These are phyloP conservation scores for Curvularia hawaiiensis DNA, from an alignment of 2,329 filamentous ascomycete genomes.

Conservation along the genomic window DNA sequence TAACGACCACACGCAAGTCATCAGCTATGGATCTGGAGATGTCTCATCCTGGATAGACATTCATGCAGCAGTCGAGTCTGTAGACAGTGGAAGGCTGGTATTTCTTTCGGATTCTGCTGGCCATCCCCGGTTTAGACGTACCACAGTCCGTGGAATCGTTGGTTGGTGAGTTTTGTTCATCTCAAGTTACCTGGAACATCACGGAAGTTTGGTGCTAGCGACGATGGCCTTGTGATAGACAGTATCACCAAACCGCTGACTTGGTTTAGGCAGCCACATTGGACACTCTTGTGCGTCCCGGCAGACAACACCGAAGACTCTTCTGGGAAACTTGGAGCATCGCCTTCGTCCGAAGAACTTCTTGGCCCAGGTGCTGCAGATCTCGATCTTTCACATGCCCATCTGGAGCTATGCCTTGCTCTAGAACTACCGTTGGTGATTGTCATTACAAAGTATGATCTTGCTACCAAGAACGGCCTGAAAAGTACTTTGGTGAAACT, in stretches of 20 bases:
- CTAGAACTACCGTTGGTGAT: slow-evolving; percentile 78
- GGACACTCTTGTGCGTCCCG: slow-evolving; percentile 85
- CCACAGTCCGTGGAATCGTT: slow-evolving; percentile 85
- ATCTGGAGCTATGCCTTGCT: slow-evolving; percentile 84
- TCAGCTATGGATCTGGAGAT: slow-evolving; percentile 87
- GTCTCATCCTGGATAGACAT: slow-evolving; percentile 95
- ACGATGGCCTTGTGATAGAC: not conserved
- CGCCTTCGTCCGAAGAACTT: slow-evolving; percentile 58
- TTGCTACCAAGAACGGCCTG: slow-evolving; percentile 75
- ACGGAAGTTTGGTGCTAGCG: not conserved
- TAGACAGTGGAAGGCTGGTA: slow-evolving; percentile 75
- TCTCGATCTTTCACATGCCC: slow-evolving; percentile 75
- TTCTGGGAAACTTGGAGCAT: slow-evolving; percentile 50
- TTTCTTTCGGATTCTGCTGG: slow-evolving; percentile 93
- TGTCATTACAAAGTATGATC: slow-evolving; percentile 87
- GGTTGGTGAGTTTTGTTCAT: slow-evolving; percentile 65
- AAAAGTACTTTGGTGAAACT: slow-evolving; percentile 73
- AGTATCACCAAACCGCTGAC: not conserved
- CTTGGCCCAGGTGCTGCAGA: slow-evolving; percentile 60
- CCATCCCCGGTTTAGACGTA: slow-evolving; percentile 85
- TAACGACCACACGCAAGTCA: slow-evolving; percentile 51
- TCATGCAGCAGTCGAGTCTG: slow-evolving; percentile 74
- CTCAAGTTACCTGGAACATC: not conserved
- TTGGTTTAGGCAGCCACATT: slow-evolving; percentile 71
- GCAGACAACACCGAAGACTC: slow-evolving; percentile 70